Base-by-base conservation (phyloP, 441 rosid species). In the Gossypium davidsonii region DNA sequence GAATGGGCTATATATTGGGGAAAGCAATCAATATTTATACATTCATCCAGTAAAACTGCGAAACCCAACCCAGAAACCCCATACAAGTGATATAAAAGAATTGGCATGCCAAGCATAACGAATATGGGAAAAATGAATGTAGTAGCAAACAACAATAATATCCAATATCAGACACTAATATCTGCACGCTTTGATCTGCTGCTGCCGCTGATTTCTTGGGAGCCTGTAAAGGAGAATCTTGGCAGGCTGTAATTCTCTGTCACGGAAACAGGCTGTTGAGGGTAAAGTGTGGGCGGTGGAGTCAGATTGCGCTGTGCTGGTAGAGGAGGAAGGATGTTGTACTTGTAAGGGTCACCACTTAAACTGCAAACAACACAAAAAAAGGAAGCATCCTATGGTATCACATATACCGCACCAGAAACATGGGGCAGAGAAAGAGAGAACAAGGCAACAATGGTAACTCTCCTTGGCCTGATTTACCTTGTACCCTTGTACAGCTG, bases 281-380 rank as follows among this genome's bases (percentile, higher is more conserved):
- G 98, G 77, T 90, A 91, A 17, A 93, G 91, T 0, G 94, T 95
- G 28, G 98, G 97, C 79, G 99, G 99, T 0, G 99, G 99, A 1
- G 88, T 90, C 66, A 95, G 90, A 83, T 95, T 95, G 49, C 85
- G 88, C 70, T 92, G 99, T 4, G 95, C 98, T 3, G 98, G 99
- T 51, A 93, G 82, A 60, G 99, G 99, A 18, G 91, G 97, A 70
- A 85, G 81, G 61, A 69, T 74, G 78, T 82, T 93, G 81, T 88
- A 89, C 74, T 84, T 91, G 89, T 86, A 88, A 9, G 85, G 81
- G 60, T 89, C 95, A 2, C 83, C 80, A 21, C 79, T 78, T 15
- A 86, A 78, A 73, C 99, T 92, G 94, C 82, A 88, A 46, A 39
- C 37, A 67, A 37, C 55, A 62, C 42, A 72, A 58, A 56, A 61